Conservation (phyloP, 2,329 filamentous ascomycete genomes). For the Alternaria gaisen region DNA sequence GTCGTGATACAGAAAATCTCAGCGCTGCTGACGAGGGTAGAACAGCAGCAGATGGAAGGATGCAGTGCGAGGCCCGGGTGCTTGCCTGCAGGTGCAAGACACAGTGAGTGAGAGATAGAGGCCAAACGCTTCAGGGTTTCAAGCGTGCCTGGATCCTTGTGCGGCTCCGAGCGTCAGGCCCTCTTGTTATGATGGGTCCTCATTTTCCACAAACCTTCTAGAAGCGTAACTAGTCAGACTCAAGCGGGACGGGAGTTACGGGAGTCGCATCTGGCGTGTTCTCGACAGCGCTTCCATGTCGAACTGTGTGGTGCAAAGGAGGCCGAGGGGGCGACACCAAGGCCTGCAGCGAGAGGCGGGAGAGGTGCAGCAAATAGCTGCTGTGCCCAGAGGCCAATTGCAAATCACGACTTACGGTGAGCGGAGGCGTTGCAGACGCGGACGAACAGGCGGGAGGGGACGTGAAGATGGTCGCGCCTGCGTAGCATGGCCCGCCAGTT, state of each 20-base stretch:
- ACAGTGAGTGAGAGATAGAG: constrained; percentile 17
- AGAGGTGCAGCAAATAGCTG: constrained; percentile 15
- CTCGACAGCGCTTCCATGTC: constrained; percentile 35
- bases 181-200: constrained; percentile 33
- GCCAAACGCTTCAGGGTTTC: constrained; percentile 37
- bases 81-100: constrained; percentile 22
- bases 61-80: constrained; percentile 7
- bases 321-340: constrained; percentile 14
- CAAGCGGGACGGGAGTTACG: constrained; percentile 35
- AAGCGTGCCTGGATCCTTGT: constrained; percentile 23
- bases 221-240: constrained; percentile 47
- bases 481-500: not conserved
- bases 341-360: constrained; percentile 12
- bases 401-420: constrained; percentile 19
- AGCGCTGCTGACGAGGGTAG: constrained; percentile 18
- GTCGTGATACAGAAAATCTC: constrained; percentile 23
- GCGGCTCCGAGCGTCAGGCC: constrained; percentile 28
- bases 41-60: constrained; percentile 22
- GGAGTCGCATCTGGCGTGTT: constrained; percentile 31
- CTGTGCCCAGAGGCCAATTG: constrained; percentile 19
- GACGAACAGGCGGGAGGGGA: constrained; percentile 24
- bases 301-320: constrained; percentile 35
- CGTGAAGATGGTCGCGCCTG: not conserved
- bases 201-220: constrained; percentile 50
- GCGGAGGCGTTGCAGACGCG: constrained; percentile 11